A percentile compares a stretch with the other conserved stretches of the same genome.
Conservation (phyloP, 202 grass and related monocot species). For the Dendrocalamus latiflorus region DNA sequence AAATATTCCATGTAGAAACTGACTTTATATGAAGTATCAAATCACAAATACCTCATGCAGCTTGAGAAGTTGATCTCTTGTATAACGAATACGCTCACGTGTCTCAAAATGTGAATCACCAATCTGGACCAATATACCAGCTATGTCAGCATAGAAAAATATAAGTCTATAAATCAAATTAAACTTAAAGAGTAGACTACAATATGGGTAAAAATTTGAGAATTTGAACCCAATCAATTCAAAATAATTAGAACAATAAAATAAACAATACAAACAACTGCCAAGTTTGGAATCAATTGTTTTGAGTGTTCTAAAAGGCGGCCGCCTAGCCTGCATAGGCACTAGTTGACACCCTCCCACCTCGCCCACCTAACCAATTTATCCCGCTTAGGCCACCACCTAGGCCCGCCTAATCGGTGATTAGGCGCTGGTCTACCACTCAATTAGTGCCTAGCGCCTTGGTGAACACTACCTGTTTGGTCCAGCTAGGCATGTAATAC, state of each 20-base stretch:
- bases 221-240: background rate
- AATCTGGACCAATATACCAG: constrained; percentile 39
- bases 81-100: constrained; percentile 55
- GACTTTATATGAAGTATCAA: background rate
- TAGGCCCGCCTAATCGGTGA: too few relatives aligned
- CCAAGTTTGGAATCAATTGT: background rate
- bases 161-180: background rate
- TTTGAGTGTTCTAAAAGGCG: background rate
- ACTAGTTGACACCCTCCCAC: too few relatives aligned
- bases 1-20: constrained; percentile 12
- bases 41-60: constrained; percentile 58
- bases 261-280: background rate
- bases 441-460: too few relatives aligned
- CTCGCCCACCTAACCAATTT: too few relatives aligned
- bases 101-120: constrained; percentile 67
- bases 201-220: background rate
- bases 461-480: background rate
- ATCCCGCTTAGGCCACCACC: too few relatives aligned
- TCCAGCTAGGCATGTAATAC: background rate
- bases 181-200: background rate
- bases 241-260: background rate
- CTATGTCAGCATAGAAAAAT: constrained; percentile 5
- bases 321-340: too few relatives aligned
- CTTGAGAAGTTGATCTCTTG: constrained; percentile 89
- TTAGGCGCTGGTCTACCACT: too few relatives aligned